Evolutionary conservation across 2,329 filamentous ascomycete species (phyloP).

Genomic region (Reticulascus tulasneorum): DNA sequence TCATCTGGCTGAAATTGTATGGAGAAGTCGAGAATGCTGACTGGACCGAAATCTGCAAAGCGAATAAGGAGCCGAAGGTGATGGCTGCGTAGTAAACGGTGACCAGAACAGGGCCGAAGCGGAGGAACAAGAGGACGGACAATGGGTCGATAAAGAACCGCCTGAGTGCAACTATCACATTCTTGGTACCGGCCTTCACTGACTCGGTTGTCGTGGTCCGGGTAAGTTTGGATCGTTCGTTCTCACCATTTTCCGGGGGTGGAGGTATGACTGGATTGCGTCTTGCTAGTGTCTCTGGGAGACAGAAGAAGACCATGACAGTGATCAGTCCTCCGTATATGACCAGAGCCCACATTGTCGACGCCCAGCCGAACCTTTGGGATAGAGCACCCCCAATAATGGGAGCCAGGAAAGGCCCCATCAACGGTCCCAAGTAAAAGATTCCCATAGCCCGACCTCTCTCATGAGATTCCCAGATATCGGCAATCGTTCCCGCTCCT

Average conservation of each 20-base stretch:
- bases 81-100: constrained; percentile 72
- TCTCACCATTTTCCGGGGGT: constrained; percentile 7
- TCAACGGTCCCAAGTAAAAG: constrained; percentile 76
- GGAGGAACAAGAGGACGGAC: constrained; percentile 65
- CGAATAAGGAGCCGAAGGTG: constrained; percentile 70
- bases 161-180: constrained; percentile 49
- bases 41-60: constrained; percentile 75
- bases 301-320: constrained; percentile 52
- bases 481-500: constrained; percentile 77
- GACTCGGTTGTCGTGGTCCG: constrained; percentile 61
- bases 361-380: constrained; percentile 67
- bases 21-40: constrained; percentile 62
- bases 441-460: constrained; percentile 76
- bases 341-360: constrained; percentile 73
- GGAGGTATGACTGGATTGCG: constrained; percentile 17
- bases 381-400: constrained; percentile 73
- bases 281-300: constrained; percentile 61
- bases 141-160: constrained; percentile 69
- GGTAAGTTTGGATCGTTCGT: constrained; percentile 22
- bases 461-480: constrained; percentile 71
- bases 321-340: constrained; percentile 62
- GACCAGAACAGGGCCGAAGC: constrained; percentile 68
- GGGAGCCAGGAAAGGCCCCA: constrained; percentile 68
- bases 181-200: constrained; percentile 51
- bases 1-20: constrained; percentile 64